Evolutionary conservation across 2,329 filamentous ascomycete species (phyloP).

Genomic region (Shiraia sp.): DNA sequence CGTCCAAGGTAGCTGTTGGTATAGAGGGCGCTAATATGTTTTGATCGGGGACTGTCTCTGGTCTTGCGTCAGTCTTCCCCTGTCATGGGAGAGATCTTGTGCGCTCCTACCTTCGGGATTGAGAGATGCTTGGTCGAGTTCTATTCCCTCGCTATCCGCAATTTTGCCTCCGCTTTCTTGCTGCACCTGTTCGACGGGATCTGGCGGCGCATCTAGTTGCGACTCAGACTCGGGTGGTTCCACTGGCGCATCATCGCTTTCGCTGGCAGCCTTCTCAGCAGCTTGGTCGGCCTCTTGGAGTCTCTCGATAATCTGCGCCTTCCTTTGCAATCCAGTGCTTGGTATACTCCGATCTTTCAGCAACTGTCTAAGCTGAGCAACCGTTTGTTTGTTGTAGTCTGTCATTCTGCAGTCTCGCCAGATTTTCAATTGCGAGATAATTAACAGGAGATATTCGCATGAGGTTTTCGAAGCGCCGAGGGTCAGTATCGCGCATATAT

Average conservation of each 20-base stretch:
- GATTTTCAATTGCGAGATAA: too few species aligned
- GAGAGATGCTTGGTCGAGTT: constrained; percentile 17
- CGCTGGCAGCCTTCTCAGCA: constrained; percentile 7
- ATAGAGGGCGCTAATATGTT: constrained; percentile 3
- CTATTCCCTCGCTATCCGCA: constrained; percentile 1
- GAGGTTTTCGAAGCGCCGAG: too few species aligned
- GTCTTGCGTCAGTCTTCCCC: constrained; percentile 3
- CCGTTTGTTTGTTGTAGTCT: constrained; percentile 53
- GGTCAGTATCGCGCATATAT: too few species aligned
- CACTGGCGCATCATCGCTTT: constrained; percentile 4
- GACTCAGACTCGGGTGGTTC: neutral
- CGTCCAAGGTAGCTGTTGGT: constrained; percentile 20
- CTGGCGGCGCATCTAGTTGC: constrained; percentile 8
- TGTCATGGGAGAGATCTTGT: neutral
- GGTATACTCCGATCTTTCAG: constrained; percentile 53
- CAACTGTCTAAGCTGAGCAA: constrained; percentile 51
- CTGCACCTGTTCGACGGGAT: constrained; percentile 6
- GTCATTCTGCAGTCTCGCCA: constrained; percentile 23
- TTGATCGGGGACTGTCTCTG: constrained; percentile 12
- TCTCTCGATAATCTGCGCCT: constrained; percentile 54
- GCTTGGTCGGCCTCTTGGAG: constrained; percentile 41
- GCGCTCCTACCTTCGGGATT: constrained; percentile 27
- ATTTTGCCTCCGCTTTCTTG: constrained; percentile 7
- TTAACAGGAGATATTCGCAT: too few species aligned
- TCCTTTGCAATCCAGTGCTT: constrained; percentile 51